Percentiles rank a stretch among this genome's conserved stretches.
Evolutionary conservation across 139 green algal species (phyloP).

Genomic region (Chlamydomonas sp.): DNA sequence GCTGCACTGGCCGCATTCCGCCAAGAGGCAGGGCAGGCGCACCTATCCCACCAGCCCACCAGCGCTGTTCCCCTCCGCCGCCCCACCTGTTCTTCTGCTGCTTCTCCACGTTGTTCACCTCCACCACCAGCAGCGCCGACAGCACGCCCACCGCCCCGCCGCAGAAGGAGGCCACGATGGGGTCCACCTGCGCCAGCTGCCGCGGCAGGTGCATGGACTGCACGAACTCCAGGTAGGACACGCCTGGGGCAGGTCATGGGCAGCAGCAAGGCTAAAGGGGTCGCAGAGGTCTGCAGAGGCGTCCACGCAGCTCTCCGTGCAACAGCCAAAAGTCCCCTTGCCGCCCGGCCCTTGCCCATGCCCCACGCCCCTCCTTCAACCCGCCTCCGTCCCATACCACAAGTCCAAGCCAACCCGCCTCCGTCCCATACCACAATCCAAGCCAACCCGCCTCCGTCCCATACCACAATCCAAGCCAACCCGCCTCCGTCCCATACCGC

Average conservation of each 20-base stretch:
- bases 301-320: no score
- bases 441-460: no score
- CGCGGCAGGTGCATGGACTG: slow-evolving; percentile 83
- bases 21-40: background rate
- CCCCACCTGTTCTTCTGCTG: slow-evolving; percentile 67
- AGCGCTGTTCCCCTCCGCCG: background rate
- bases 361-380: no score
- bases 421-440: no score
- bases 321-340: no score
- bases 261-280: background rate
- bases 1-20: no score
- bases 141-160: slow-evolving; percentile 96
- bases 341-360: no score
- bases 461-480: no score
- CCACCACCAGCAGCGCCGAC: slow-evolving; percentile 94
- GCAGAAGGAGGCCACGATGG: slow-evolving; percentile 98
- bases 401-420: no score
- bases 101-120: slow-evolving; percentile 93
- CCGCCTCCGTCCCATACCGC: no score
- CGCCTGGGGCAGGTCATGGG: slow-evolving; percentile 57
- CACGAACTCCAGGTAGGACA: slow-evolving; percentile 95
- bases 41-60: background rate
- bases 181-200: slow-evolving; percentile 94
- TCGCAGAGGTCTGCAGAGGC: background rate
- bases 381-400: no score